These are phyloP conservation scores for Anisogramma anomala DNA, from an alignment of 2,329 filamentous ascomycete species.

Conservation along the genomic window DNA sequence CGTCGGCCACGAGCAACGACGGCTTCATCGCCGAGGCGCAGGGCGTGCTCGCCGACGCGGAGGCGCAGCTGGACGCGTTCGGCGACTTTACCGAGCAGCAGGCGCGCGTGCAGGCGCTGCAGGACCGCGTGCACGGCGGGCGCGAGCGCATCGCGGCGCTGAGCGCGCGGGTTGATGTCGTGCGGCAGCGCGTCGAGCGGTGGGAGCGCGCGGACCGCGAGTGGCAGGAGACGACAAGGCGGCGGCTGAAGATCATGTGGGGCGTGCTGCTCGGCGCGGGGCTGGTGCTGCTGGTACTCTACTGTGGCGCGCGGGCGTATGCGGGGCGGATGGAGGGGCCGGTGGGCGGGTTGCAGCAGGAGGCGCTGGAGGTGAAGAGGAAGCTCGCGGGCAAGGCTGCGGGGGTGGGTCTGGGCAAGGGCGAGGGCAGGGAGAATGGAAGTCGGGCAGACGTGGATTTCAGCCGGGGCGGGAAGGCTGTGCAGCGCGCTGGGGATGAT, in stretches of 20 bases:
- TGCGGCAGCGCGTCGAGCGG: constrained; percentile 51
- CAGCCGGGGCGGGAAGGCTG: constrained; percentile 15
- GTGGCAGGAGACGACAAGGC: constrained; percentile 57
- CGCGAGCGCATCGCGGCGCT: constrained; percentile 48
- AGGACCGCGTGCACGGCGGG: constrained; percentile 48
- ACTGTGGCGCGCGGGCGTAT: constrained; percentile 19
- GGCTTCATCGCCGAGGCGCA: constrained; percentile 49
- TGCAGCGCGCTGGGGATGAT: constrained; percentile 16
- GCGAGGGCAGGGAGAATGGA: constrained; percentile 16
- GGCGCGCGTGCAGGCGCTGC: constrained; percentile 47
- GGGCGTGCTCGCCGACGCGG: constrained; percentile 48
- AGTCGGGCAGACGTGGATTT: constrained; percentile 19
- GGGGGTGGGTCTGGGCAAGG: not conserved
- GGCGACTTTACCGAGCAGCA: constrained; percentile 55
- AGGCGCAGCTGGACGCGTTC: constrained; percentile 47
- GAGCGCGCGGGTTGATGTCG: constrained; percentile 51
- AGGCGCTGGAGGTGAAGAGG: constrained; percentile 8
- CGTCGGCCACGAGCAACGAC: constrained; percentile 45
- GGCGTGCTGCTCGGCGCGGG: constrained; percentile 39
- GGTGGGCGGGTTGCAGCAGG: constrained; percentile 5
- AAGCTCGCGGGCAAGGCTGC: constrained; percentile 2
- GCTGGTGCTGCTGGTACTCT: constrained; percentile 36
- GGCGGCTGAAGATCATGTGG: constrained; percentile 52
- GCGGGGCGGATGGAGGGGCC: constrained; percentile 8
- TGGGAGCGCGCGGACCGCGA: constrained; percentile 57